Percentiles rank a stretch among this genome's conserved stretches.
Evolutionary conservation across 108 stramenopile genomes (phyloP).

Genomic region (Hondaea fermentalgiana): DNA sequence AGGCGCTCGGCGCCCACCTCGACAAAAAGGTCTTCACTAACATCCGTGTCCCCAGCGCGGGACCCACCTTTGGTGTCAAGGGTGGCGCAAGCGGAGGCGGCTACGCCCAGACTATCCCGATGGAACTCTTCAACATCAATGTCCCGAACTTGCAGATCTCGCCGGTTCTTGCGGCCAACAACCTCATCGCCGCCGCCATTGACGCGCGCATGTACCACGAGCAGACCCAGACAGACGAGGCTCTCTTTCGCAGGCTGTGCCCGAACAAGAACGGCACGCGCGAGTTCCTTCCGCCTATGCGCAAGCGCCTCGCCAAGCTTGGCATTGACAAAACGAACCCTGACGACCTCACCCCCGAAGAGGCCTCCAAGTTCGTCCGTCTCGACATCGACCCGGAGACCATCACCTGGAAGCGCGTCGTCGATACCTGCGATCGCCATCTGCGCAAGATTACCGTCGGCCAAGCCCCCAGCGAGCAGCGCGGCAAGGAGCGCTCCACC

Average conservation of each 20-base stretch:
- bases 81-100: conserved; percentile 94
- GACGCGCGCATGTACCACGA: conserved; percentile 96
- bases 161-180: conserved; percentile 82
- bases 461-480: conserved; percentile 67
- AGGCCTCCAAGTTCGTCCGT: conserved; percentile 66
- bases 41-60: background rate
- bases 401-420: conserved; percentile 92
- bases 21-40: conserved; percentile 52
- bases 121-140: conserved; percentile 98
- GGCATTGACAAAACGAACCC: conserved; percentile 71
- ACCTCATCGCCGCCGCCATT: conserved; percentile 90
- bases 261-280: conserved; percentile 25
- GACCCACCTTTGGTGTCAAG: conserved; percentile 92
- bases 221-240: conserved; percentile 71
- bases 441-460: conserved; percentile 73
- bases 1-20: conserved; percentile 79
- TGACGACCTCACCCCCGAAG: conserved; percentile 70
- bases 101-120: conserved; percentile 57
- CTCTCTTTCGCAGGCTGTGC: conserved; percentile 74
- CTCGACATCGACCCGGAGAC: conserved; percentile 84
- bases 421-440: conserved; percentile 95
- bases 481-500: conserved; percentile 60
- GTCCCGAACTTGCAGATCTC: conserved; percentile 90
- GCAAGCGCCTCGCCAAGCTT: conserved; percentile 69
- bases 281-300: conserved; percentile 65